These are phyloP conservation scores for Parmelia sp. DNA, from an alignment of 495 filamentous ascomycete species.

Conservation along the genomic window DNA sequence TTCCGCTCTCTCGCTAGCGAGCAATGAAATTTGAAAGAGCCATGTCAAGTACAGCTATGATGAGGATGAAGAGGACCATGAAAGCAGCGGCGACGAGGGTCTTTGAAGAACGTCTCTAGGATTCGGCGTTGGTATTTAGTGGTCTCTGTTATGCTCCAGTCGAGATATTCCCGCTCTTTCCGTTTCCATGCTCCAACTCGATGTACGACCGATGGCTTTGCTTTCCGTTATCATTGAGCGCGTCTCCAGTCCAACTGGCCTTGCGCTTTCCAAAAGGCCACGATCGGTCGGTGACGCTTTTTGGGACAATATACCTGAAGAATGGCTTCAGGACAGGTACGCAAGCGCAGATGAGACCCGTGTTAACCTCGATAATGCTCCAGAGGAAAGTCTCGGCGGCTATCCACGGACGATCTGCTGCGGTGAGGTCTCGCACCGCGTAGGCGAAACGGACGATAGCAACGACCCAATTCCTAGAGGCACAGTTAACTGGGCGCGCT, in stretches of 20 bases:
- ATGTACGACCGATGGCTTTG: background rate
- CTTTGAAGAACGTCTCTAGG: no score
- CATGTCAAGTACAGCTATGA: no score
- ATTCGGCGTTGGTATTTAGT: no score
- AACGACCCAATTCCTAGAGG: conserved; percentile 10
- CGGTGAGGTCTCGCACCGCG: background rate
- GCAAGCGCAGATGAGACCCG: conserved; percentile 12
- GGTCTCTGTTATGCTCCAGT: no score
- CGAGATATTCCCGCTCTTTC: background rate
- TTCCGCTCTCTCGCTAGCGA: no score
- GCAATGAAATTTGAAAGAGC: no score
- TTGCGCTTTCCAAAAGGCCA: background rate
- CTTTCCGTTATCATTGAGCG: background rate
- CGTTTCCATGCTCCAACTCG: background rate
- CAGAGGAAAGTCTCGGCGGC: conserved; percentile 8
- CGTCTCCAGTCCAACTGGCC: background rate
- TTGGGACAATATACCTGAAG: background rate
- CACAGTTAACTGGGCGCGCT: background rate
- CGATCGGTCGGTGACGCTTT: background rate
- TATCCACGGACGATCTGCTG: conserved; percentile 5
- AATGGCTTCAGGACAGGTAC: conserved; percentile 7
- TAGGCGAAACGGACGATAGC: conserved; percentile 8
- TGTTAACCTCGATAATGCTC: conserved; percentile 12
- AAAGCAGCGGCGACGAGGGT: no score
- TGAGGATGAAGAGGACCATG: no score